Base-by-base conservation (phyloP, 495 filamentous ascomycete species). In the Lasiosphaeria hispida region DNA sequence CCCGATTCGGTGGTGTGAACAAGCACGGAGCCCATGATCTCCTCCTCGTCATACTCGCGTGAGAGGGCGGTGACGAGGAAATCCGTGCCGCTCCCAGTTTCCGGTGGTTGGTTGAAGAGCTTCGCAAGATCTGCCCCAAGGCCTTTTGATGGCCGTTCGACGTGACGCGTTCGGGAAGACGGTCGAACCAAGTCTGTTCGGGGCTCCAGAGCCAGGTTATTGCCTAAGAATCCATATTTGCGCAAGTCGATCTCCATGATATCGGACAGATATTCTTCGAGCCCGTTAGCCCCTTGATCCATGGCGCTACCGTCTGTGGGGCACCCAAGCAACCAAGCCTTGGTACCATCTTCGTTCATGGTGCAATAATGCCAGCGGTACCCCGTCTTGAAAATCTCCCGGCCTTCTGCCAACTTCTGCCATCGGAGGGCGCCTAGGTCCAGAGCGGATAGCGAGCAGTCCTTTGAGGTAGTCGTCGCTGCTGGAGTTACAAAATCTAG, bases 341-440 rank as follows among this genome's bases (percentile, higher is more conserved):
- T 96, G 2, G 94, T 97, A 1, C 91, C 92, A 54, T 92, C 87
- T 60, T 94, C 85, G 68, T 96, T 91, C 71, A 96, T 86, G 0
- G 90, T 92, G 68, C 94, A 97, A 68, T 98, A 98, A 70, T 97
- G 93, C 95, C 95, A 97, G 48, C 91, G 85, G 69, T 92, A 97
- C 9, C 87, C 87, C 1, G 84, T 79, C 52, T 88, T 80, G 73
- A 97, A 97, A 19, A 97, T 87, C 67, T 97, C 95, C 30, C 87
- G 87, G 8, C 94, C 95, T 60, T 96, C 92, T 9, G 91, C 92
- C 7, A 98, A 74, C 66, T 90, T 92, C 68, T 94, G 91, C 94
- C 94, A 98, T 38, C 91, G 85, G 48, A 97, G 73, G 11, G 89
- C 85, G 53, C 86, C 86, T 10, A 98, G 78, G 47, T 97, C 93